Conservation (phyloP, 75 land plant genomes). For the Sequoiadendron giganteum region DNA sequence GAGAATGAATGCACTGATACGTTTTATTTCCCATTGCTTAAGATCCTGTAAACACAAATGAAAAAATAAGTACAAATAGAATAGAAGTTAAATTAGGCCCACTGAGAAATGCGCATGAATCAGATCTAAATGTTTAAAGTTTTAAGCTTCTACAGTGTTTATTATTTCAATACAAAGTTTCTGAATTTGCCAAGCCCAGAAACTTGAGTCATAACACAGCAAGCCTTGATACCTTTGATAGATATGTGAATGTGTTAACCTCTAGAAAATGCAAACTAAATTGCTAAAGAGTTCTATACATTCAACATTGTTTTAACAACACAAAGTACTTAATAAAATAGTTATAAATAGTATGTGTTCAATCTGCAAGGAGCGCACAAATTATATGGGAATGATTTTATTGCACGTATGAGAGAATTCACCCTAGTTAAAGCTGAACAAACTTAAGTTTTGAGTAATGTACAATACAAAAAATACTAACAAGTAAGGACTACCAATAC, state of each 20-base stretch:
- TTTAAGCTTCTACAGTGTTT: background rate
- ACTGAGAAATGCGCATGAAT: too few species aligned
- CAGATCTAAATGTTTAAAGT: background rate
- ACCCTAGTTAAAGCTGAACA: slow-evolving; percentile 8
- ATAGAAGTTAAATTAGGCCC: background rate
- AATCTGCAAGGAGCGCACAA: background rate
- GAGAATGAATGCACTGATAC: slow-evolving; percentile 59
- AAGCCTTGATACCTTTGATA: background rate
- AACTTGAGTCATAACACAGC: background rate
- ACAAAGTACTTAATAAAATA: background rate
- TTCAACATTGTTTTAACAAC: background rate
- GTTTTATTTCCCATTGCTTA: slow-evolving; percentile 71
- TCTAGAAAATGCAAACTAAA: background rate
- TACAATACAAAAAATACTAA: too few species aligned
- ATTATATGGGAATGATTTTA: too few species aligned
- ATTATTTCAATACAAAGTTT: too few species aligned
- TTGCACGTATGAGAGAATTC: background rate
- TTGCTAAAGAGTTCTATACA: background rate
- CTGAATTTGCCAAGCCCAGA: background rate
- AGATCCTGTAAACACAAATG: slow-evolving; percentile 49
- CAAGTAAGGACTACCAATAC: background rate
- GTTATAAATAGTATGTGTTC: background rate
- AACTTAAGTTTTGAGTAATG: background rate
- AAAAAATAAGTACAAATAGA: background rate
- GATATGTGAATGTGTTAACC: background rate